A percentile compares a stretch with the other conserved stretches of the same genome.
Conservation (phyloP, 352 stramenopile genomes). For the Pseudoperonospora humuli region DNA sequence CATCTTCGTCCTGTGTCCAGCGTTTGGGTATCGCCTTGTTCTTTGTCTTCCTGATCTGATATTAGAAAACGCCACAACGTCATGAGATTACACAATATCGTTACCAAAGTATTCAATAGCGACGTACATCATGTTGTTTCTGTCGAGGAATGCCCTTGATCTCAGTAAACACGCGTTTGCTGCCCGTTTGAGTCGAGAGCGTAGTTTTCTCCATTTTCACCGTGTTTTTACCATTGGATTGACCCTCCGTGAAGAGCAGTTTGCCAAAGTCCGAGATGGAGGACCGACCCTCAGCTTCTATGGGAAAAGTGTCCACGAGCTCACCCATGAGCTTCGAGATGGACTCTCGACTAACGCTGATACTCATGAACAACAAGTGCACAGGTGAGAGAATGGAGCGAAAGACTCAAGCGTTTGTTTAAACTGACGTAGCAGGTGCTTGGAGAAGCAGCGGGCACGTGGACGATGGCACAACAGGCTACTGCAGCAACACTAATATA, state of each 20-base stretch:
- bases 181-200: constrained; percentile 23
- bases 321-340: constrained; percentile 84
- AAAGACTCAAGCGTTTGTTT: neutral
- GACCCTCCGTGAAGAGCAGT: constrained; percentile 73
- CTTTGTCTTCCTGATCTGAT: constrained; percentile 74
- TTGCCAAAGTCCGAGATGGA: constrained; percentile 86
- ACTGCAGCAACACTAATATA: neutral
- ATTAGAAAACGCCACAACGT: neutral
- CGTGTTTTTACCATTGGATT: constrained; percentile 13
- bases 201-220: neutral
- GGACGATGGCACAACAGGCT: constrained; percentile 2
- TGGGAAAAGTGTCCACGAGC: constrained; percentile 74
- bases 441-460: neutral
- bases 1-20: constrained; percentile 76
- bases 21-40: constrained; percentile 78
- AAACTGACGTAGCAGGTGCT: neutral
- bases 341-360: constrained; percentile 75
- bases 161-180: constrained; percentile 73
- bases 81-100: neutral
- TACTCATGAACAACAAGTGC: constrained; percentile 37
- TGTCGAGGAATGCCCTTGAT: constrained; percentile 78
- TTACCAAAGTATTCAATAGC: neutral
- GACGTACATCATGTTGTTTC: constrained; percentile 68
- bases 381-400: constrained; percentile 11
- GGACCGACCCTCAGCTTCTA: constrained; percentile 60